Conservation (phyloP, 495 filamentous ascomycete species). For the Ascodesmis nigricans region DNA sequence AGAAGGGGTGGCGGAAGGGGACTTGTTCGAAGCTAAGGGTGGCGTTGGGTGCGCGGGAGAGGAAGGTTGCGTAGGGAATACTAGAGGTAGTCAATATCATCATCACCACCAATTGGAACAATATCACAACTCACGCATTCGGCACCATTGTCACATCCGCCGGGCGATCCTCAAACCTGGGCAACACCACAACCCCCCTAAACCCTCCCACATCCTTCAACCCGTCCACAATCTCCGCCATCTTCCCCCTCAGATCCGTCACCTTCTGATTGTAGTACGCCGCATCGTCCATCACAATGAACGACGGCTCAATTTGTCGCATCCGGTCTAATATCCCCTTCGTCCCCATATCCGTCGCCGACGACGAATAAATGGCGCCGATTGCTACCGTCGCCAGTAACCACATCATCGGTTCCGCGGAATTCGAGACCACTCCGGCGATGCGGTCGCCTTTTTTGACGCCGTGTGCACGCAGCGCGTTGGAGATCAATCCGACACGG, state of each 20-base stretch:
- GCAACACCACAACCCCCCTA: slow-evolving; percentile 39
- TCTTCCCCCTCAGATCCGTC: slow-evolving; percentile 49
- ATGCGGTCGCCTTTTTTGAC: slow-evolving; percentile 48
- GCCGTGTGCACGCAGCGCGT: slow-evolving; percentile 40
- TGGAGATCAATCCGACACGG: slow-evolving; percentile 32
- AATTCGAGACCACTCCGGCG: slow-evolving; percentile 47
- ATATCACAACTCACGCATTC: slow-evolving; percentile 6
- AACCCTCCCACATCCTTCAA: slow-evolving; percentile 38
- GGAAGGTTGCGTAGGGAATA: no score
- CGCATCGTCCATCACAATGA: slow-evolving; percentile 56
- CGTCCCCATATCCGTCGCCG: slow-evolving; percentile 58
- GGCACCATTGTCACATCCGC: slow-evolving; percentile 36
- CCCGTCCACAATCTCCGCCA: slow-evolving; percentile 39
- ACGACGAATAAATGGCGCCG: slow-evolving; percentile 48
- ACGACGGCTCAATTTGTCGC: slow-evolving; percentile 46
- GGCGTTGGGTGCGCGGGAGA: slow-evolving; percentile 25
- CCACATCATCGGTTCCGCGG: slow-evolving; percentile 45
- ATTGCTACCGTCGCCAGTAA: slow-evolving; percentile 41
- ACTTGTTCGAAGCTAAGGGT: slow-evolving; percentile 35
- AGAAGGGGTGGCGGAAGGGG: slow-evolving; percentile 44
- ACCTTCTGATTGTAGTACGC: slow-evolving; percentile 59
- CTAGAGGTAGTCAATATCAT: no score
- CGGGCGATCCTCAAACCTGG: slow-evolving; percentile 34
- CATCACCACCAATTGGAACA: no score
- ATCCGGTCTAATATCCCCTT: slow-evolving; percentile 54